Base-by-base conservation (phyloP, 306 rosid species). In the Begonia fuchsioides region DNA sequence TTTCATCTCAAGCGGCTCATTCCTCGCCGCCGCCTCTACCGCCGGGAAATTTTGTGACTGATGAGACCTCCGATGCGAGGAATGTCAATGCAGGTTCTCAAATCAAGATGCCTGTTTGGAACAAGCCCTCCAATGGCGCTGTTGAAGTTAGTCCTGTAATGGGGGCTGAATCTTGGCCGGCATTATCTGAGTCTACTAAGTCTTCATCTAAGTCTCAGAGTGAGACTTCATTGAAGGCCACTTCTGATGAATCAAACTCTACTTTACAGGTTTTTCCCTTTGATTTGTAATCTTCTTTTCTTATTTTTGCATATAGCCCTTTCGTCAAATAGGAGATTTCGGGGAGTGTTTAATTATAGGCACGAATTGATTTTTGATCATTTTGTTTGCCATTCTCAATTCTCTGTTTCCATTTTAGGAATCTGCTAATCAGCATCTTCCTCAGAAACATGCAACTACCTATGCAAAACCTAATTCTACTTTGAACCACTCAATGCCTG, bases 151-250 rank as follows among this genome's bases (percentile, higher is more conserved):
- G 76, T 54, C 74, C 82, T 39, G 85, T 77, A 10, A 80, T 87
- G 92, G 92, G 75, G 38, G 87, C 86, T 35, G 76, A 40, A 15
- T 65, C 93, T 12, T 87, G 96, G 96, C 96, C 96, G 7, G 70
- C 80, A 43, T 59, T 87, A 17, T 73, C 87, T 6, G 81, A 66
- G 55, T 62, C 79, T 32, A 55, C 81, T 32, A 76, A 69, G 70
- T 55, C 58, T 39, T 62, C 84, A 16, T 64, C 63, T 43, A 83
- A 77, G 71, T 52, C 54, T 56, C 47, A 75, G 8, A 58, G 56
- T 41, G 93, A 83, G 51, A 58, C 82, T 10, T 46, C 82, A 26
- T 52, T 73, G 12, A 77, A 73, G 62, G 59, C 66, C 49, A 54
- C 16, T 20, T 4, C 60, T 12, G 82, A 69, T 60, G 80, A 70